Percentiles rank a stretch among this genome's conserved stretches.
phyloP scores from a whole-genome alignment of 495 filamentous ascomycete species.

The Glarea lozoyensis region DNA sequence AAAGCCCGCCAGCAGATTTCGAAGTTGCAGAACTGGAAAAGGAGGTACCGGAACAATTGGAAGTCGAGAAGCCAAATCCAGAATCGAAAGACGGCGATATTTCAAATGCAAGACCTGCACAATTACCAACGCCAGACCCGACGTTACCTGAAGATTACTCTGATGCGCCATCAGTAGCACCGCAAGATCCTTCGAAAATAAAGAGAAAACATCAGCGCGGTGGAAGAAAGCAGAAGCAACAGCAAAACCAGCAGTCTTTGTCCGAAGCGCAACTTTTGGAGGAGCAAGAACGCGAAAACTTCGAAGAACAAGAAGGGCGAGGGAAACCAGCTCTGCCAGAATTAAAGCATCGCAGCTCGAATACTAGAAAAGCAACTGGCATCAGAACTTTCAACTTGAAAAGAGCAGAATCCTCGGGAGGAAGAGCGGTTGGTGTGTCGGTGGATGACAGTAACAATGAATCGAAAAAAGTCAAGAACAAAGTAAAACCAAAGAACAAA shows the following conservation, averaged over 20 bases:
- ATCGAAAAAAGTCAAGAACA: background rate
- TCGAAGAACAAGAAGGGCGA: background rate
- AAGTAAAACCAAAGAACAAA: constrained; percentile 2
- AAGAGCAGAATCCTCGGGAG: constrained; percentile 9
- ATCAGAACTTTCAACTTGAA: constrained; percentile 16
- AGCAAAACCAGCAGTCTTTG: background rate
- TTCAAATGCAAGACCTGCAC: too few relatives aligned
- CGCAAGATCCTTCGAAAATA: background rate
- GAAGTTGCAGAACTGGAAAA: background rate
- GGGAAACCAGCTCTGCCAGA: background rate
- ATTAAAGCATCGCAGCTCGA: background rate
- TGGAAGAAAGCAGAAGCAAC: background rate
- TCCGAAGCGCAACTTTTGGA: background rate
- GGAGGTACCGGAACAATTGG: background rate
- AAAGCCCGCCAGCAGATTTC: too few relatives aligned
- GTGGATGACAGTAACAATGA: constrained; percentile 4
- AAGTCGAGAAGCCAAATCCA: background rate
- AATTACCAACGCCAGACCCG: background rate
- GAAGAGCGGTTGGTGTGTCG: constrained; percentile 9
- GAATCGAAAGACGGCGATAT: background rate
- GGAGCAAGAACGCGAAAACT: background rate
- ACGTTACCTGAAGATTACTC: background rate
- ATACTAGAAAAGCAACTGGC: constrained; percentile 10
- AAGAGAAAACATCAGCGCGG: constrained; percentile 1
- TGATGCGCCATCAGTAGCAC: background rate